Percentiles rank a stretch among this genome's conserved stretches.
These are phyloP conservation scores for Crithidia bombi DNA, from an alignment of 208 protist species.

Conservation along the genomic window DNA sequence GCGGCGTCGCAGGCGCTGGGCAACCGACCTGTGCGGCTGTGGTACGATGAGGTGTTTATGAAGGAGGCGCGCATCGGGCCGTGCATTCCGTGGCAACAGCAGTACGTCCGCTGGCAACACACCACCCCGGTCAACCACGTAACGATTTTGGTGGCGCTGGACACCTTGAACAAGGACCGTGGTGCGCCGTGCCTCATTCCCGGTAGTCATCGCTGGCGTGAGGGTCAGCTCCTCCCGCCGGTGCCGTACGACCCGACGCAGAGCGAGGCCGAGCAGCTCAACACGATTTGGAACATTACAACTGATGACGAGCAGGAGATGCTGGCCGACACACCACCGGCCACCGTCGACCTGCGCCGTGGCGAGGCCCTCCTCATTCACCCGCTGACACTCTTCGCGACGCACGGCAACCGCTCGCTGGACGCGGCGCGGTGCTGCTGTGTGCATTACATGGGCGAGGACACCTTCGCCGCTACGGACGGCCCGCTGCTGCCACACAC, in stretches of 20 bases:
- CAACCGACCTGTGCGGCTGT: conserved; percentile 79
- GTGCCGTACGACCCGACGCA: conserved; percentile 69
- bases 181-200: conserved; percentile 83
- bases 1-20: conserved; percentile 81
- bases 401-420: conserved; percentile 81
- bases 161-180: conserved; percentile 82
- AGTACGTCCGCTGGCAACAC: conserved; percentile 85
- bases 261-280: conserved; percentile 78
- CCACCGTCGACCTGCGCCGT: conserved; percentile 72
- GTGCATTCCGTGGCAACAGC: conserved; percentile 86
- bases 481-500: conserved; percentile 80
- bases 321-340: conserved; percentile 82
- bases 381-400: conserved; percentile 77
- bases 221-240: conserved; percentile 67
- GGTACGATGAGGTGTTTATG: conserved; percentile 88
- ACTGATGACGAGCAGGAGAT: conserved; percentile 80
- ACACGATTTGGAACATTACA: conserved; percentile 85
- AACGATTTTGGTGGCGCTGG: conserved; percentile 77
- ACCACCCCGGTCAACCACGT: conserved; percentile 75
- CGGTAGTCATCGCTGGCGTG: conserved; percentile 84
- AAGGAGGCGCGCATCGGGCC: conserved; percentile 74
- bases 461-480: conserved; percentile 51
- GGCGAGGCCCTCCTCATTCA: conserved; percentile 85
- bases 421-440: conserved; percentile 57
- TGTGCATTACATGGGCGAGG: conserved; percentile 80